phyloP scores from a whole-genome alignment of 345 rosid genomes.

The Moricandia moricandioides region DNA sequence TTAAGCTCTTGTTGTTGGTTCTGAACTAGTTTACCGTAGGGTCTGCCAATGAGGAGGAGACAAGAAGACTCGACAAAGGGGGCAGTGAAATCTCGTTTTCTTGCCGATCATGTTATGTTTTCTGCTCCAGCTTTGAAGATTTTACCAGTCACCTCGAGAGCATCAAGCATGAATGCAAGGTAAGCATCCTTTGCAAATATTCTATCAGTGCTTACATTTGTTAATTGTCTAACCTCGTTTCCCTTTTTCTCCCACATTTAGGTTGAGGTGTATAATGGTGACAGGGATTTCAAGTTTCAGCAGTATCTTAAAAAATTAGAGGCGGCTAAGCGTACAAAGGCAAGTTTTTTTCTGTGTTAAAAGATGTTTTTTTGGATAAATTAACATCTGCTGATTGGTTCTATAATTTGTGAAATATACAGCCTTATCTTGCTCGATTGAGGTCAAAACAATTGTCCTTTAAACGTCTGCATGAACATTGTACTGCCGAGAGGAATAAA shows the following conservation, averaged over 20 bases:
- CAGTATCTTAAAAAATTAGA: not conserved
- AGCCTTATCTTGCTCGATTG: not conserved
- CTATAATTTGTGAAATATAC: not conserved
- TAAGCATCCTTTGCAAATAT: not conserved
- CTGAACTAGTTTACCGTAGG: not conserved
- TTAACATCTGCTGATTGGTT: not conserved
- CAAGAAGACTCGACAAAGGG: not conserved
- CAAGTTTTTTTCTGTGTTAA: not conserved
- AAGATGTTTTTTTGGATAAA: not conserved
- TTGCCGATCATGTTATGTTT: not conserved
- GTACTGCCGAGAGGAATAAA: not conserved
- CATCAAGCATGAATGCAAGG: not conserved
- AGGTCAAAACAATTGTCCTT: not conserved
- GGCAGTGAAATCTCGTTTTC: not conserved
- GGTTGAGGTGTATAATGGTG: not conserved
- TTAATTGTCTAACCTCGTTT: no score
- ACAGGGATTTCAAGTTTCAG: not conserved
- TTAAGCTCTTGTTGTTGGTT: not conserved
- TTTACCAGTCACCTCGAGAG: not conserved
- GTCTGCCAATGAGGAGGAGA: not conserved
- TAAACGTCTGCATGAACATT: no score
- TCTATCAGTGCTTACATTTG: not conserved
- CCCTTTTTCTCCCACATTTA: not conserved
- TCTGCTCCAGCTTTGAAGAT: not conserved
- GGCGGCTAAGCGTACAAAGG: not conserved